Percentiles rank a stretch among this genome's conserved stretches.
phyloP scores from a whole-genome alignment of 306 rosid genomes.

The Quercus cerris region DNA sequence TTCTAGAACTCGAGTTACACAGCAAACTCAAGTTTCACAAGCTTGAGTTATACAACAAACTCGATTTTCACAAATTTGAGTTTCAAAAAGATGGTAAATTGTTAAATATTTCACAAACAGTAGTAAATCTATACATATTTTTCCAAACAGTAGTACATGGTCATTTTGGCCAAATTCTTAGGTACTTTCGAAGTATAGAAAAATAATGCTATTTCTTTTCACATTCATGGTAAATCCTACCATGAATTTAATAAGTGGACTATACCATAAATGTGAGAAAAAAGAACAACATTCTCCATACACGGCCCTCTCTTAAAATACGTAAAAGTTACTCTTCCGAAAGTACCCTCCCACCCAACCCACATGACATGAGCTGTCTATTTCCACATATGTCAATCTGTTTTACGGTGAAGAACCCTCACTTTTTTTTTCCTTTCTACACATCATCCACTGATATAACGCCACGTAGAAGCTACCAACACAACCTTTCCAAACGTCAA shows the following conservation, averaged over 20 bases:
- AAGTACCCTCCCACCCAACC: slow-evolving; percentile 3
- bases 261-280: no score
- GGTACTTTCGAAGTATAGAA: fast-evolving
- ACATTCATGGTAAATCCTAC: fast-evolving
- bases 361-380: slow-evolving; percentile 3
- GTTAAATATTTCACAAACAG: no score
- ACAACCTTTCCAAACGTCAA: slow-evolving; percentile 7
- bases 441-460: background rate
- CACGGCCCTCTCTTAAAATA: background rate
- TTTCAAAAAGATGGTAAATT: fast-evolving
- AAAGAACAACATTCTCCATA: no score
- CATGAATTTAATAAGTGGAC: no score
- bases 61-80: no score
- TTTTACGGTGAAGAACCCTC: background rate
- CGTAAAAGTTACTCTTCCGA: background rate
- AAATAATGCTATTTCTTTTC: fast-evolving
- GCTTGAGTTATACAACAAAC: no score
- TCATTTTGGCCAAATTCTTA: no score
- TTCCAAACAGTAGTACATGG: no score
- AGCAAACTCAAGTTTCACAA: no score
- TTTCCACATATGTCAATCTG: slow-evolving; percentile 24
- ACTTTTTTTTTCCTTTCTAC: background rate
- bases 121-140: no score
- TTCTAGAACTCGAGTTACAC: no score
- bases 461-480: slow-evolving; percentile 26